phyloP scores from a whole-genome alignment of 768 basidiomycete species.

The Tricholoma bakamatsutake region DNA sequence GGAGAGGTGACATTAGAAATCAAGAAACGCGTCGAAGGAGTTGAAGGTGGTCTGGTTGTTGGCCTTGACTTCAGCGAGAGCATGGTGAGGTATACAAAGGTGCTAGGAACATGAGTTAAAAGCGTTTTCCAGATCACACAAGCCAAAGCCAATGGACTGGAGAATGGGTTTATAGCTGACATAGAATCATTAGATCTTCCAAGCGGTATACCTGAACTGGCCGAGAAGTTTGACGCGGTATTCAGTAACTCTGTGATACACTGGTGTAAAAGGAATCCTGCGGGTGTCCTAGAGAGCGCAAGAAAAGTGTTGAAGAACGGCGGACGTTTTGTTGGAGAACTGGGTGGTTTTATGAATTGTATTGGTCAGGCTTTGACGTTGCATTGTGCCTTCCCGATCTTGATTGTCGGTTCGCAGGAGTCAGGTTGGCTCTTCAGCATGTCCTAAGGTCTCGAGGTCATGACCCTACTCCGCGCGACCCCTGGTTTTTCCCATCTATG shows the following conservation, averaged over 20 bases:
- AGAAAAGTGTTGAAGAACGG: slow-evolving; percentile 59
- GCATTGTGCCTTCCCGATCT: neutral
- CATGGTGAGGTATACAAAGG: slow-evolving; percentile 49
- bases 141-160: slow-evolving; percentile 41
- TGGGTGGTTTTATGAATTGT: slow-evolving; percentile 73
- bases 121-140: slow-evolving; percentile 42
- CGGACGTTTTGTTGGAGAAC: slow-evolving; percentile 69
- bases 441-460: slow-evolving; percentile 47
- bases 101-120: neutral
- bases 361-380: slow-evolving; percentile 36
- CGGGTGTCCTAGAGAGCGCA: slow-evolving; percentile 55
- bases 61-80: slow-evolving; percentile 66
- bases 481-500: slow-evolving; percentile 81
- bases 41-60: slow-evolving; percentile 46
- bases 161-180: slow-evolving; percentile 46
- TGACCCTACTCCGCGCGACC: slow-evolving; percentile 58
- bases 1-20: slow-evolving; percentile 69
- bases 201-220: slow-evolving; percentile 21
- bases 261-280: slow-evolving; percentile 78
- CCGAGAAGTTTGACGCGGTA: slow-evolving; percentile 58
- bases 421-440: slow-evolving; percentile 52
- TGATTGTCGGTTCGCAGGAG: slow-evolving; percentile 34
- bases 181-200: slow-evolving; percentile 42
- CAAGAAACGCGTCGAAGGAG: slow-evolving; percentile 38
- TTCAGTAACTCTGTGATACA: slow-evolving; percentile 81